These are phyloP conservation scores for Yueomyces sp. DNA, from an alignment of 805 yeast genomes.

Conservation along the genomic window DNA sequence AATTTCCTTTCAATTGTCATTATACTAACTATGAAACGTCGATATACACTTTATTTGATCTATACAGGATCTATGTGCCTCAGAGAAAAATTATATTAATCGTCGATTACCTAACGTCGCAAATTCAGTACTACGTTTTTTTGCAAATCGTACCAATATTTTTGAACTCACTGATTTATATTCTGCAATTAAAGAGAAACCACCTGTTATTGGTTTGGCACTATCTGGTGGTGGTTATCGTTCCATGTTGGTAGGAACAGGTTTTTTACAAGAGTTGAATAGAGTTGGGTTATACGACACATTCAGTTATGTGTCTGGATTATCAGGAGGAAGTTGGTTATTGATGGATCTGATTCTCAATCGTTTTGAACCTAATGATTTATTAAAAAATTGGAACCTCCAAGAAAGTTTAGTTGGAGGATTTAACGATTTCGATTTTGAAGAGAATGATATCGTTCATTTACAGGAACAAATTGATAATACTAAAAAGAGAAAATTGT, in stretches of 20 bases:
- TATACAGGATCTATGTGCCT: too few species aligned
- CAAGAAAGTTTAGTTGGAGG: constrained; percentile 41
- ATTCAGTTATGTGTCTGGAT: constrained; percentile 44
- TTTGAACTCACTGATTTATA: too few species aligned
- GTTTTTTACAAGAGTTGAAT: constrained; percentile 18
- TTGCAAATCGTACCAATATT: too few species aligned
- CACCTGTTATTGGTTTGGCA: constrained; percentile 26
- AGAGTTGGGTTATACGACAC: constrained; percentile 37
- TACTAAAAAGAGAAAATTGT: too few species aligned
- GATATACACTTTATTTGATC: too few species aligned
- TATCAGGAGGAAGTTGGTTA: constrained; percentile 66
- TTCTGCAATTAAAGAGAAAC: constrained; percentile 1
- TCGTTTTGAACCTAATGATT: constrained; percentile 25
- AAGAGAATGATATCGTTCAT: constrained; percentile 12
- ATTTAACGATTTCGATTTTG: constrained; percentile 37
- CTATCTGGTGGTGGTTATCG: constrained; percentile 26
- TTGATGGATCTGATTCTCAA: constrained; percentile 35
- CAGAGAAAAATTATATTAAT: too few species aligned
- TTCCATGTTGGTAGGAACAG: constrained; percentile 25
- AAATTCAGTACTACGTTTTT: too few species aligned
- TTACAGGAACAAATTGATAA: too few species aligned
- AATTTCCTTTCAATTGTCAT: too few species aligned
- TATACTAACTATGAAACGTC: too few species aligned
- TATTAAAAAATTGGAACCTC: constrained; percentile 29
- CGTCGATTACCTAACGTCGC: neutral